Evolutionary conservation across 2,329 filamentous ascomycete genomes (phyloP).

Genomic region (Leptographium lundbergii): DNA sequence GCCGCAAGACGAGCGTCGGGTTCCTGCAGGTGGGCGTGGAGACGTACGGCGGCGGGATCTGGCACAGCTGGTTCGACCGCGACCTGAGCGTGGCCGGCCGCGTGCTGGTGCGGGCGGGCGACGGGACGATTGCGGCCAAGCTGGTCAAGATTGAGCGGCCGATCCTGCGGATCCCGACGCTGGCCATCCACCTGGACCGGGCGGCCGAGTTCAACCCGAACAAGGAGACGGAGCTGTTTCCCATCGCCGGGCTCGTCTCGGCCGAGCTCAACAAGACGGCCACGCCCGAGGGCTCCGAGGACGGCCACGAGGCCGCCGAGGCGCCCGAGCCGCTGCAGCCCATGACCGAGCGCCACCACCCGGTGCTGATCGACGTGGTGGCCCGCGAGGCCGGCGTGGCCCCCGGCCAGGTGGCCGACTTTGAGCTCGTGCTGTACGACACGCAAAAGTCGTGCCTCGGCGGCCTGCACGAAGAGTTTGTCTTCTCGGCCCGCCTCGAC

Average conservation of each 20-base stretch:
- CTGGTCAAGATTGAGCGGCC: slow-evolving; percentile 85
- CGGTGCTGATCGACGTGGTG: slow-evolving; percentile 73
- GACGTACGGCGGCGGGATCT: slow-evolving; percentile 91
- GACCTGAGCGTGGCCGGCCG: slow-evolving; percentile 85
- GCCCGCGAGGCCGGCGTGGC: slow-evolving; percentile 64
- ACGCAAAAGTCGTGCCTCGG: slow-evolving; percentile 84
- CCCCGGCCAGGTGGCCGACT: slow-evolving; percentile 68
- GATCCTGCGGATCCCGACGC: slow-evolving; percentile 79
- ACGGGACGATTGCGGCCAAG: slow-evolving; percentile 65
- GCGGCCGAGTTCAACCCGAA: slow-evolving; percentile 82
- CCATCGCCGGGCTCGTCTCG: slow-evolving; percentile 76
- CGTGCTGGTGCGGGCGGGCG: slow-evolving; percentile 59
- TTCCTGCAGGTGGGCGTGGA: slow-evolving; percentile 94
- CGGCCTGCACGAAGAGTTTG: slow-evolving; percentile 83
- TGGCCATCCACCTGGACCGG: slow-evolving; percentile 89
- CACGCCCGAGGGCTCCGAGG: slow-evolving; percentile 16
- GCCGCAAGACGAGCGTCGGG: slow-evolving; percentile 73
- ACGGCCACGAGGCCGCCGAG: slow-evolving; percentile 23
- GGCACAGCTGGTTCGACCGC: slow-evolving; percentile 97
- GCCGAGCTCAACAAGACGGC: slow-evolving; percentile 65
- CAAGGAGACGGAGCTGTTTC: slow-evolving; percentile 92
- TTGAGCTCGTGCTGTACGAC: slow-evolving; percentile 94
- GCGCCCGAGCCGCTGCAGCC: slow-evolving; percentile 55
- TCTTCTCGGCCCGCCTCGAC: slow-evolving; percentile 91
- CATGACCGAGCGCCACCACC: slow-evolving; percentile 74